Base-by-base conservation (phyloP, 768 basidiomycete genomes). In the Symmetrospora coprosmae region DNA sequence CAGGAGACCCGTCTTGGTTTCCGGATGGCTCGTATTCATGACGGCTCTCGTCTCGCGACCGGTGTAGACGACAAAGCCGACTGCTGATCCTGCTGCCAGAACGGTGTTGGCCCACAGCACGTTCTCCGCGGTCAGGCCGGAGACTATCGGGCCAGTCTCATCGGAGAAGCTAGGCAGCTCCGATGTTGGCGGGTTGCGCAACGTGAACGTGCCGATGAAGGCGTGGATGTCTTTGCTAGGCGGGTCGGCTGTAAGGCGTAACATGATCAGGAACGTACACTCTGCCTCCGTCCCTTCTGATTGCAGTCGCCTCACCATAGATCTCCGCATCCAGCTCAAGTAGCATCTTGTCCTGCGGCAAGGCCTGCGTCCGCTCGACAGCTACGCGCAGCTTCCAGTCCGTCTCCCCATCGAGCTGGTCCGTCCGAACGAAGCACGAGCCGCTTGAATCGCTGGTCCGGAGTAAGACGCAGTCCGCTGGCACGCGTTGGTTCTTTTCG, bases 371-470 rank as follows among this genome's bases (percentile, higher is more conserved):
- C 25, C 83, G 79, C 2, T 84, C 80, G 0, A 92, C 83, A 1
- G 92, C 90, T 1, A 94, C 86, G 3, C 87, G 81, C 48, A 96
- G 76, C 72, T 99, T 99, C 94, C 94, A 97, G 68, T 99, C 94
- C 2, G 94, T 99, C 74, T 99, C 94, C 40, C 94, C 94, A 65
- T 99, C 94, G 28, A 99, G 78, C 70, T 97, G 94, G 73, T 99
- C 94, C 1, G 92, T 99, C 9, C 94, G 80, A 63, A 99, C 87
- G 72, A 97, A 99, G 71, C 92, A 96, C 1, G 90, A 90, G 2
- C 94, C 94, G 25, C 84, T 83, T 2, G 81, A 74, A 68, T 99
- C 92, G 2, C 82, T 84, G 0, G 94, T 97, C 40, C 83, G 80
- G 9, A 99, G 76, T 9, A 99, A 77, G 9, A 96, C 80, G 68